These are phyloP conservation scores for Podospora pseudoanserina DNA, from an alignment of 495 filamentous ascomycete species.

Conservation along the genomic window DNA sequence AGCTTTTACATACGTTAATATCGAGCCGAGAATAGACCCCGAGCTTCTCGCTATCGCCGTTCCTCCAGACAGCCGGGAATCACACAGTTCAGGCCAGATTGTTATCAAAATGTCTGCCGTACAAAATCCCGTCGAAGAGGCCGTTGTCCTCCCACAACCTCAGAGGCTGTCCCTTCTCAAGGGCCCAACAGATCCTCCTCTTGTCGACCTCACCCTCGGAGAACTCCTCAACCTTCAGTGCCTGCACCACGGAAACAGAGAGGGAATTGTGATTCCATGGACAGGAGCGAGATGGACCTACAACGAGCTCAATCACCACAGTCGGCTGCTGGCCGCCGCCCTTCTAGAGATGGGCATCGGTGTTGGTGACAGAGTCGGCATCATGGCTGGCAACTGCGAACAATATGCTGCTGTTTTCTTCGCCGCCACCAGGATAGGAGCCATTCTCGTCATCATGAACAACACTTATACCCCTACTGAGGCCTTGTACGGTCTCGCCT, in stretches of 20 bases:
- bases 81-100: background rate
- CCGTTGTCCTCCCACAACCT: constrained; percentile 28
- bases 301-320: constrained; percentile 57
- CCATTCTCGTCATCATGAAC: constrained; percentile 65
- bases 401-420: constrained; percentile 68
- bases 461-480: constrained; percentile 68
- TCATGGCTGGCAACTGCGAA: constrained; percentile 71
- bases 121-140: constrained; percentile 19
- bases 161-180: constrained; percentile 52
- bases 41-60: no score
- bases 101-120: constrained; percentile 17
- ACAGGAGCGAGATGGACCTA: constrained; percentile 66
- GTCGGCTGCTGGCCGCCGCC: constrained; percentile 55
- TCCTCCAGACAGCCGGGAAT: no score
- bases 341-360: constrained; percentile 57
- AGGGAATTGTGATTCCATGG: constrained; percentile 64
- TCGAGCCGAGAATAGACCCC: background rate
- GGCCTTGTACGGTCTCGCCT: constrained; percentile 58
- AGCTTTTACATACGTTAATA: background rate
- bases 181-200: constrained; percentile 56
- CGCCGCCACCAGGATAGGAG: constrained; percentile 61
- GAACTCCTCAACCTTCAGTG: constrained; percentile 61
- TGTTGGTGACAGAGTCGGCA: constrained; percentile 61
- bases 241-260: constrained; percentile 54
- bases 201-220: constrained; percentile 59